Evolutionary conservation across 2,329 filamentous ascomycete genomes (phyloP).

Genomic region (Talaromyces marneffei): DNA sequence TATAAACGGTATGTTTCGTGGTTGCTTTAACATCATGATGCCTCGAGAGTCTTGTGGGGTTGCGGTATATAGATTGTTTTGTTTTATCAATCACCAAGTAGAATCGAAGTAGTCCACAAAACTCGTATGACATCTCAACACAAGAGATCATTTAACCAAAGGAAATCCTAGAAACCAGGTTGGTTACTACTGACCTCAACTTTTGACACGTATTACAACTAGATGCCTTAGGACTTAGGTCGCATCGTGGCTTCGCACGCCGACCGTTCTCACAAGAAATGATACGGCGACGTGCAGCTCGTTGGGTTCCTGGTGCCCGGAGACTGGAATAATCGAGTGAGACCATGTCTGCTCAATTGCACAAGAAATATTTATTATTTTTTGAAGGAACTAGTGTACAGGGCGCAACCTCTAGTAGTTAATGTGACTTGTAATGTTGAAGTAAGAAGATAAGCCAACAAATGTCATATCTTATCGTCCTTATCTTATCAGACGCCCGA

Average conservation of each 20-base stretch:
- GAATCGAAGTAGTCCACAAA: not conserved
- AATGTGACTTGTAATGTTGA: no score
- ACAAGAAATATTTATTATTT: no score
- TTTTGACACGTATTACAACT: not conserved
- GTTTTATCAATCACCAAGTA: not conserved
- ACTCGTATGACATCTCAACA: not conserved
- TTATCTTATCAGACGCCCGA: not conserved
- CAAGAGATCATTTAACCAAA: not conserved
- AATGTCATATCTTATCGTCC: no score
- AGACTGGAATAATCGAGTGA: not conserved
- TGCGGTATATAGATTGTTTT: not conserved
- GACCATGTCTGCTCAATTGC: not conserved
- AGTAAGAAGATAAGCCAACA: no score
- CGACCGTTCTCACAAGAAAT: not conserved
- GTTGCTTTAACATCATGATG: not conserved
- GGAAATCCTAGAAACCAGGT: not conserved
- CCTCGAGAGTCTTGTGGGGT: not conserved
- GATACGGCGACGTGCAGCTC: not conserved
- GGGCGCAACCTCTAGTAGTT: no score
- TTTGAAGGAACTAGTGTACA: no score
- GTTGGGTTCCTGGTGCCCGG: not conserved
- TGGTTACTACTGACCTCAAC: not conserved
- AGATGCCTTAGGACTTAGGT: not conserved
- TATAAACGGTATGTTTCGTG: constrained; percentile 4
- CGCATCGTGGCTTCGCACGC: not conserved